These are phyloP conservation scores for Leucaena leucocephala DNA, from an alignment of 306 rosid species.

Conservation along the genomic window DNA sequence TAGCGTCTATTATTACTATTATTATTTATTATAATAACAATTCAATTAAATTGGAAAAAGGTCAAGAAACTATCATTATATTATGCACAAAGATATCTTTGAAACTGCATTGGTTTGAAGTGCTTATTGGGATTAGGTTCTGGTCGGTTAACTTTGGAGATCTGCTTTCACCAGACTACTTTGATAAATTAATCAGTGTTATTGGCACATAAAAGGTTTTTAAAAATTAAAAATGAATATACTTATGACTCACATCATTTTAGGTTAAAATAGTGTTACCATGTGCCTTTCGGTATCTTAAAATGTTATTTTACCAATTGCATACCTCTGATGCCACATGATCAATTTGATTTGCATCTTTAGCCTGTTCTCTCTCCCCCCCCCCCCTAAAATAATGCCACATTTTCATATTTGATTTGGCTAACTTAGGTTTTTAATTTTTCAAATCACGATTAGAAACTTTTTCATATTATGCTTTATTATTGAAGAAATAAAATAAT, in stretches of 20 bases:
- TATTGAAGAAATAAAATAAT: too few species aligned
- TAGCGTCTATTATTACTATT: background rate
- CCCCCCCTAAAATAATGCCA: too few species aligned
- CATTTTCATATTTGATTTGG: too few species aligned
- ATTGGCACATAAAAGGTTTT: background rate
- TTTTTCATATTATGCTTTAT: too few species aligned
- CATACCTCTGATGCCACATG: background rate
- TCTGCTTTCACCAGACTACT: constrained; percentile 3
- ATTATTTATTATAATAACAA: background rate
- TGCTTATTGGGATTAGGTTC: constrained; percentile 44
- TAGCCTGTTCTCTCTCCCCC: too few species aligned
- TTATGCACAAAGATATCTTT: constrained; percentile 24
- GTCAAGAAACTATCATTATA: constrained; percentile 14
- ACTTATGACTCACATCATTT: background rate
- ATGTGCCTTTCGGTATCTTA: background rate
- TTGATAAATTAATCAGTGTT: background rate
- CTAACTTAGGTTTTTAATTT: too few species aligned
- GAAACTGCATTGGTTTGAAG: constrained; percentile 47
- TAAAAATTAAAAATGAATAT: background rate
- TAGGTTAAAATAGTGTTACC: background rate
- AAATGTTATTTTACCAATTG: too few species aligned
- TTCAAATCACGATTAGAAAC: too few species aligned
- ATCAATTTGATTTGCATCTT: too few species aligned
- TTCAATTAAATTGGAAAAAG: constrained; percentile 22
- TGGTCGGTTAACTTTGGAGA: constrained; percentile 37